A percentile compares a stretch with the other conserved stretches of the same genome.
phyloP scores from a whole-genome alignment of 2,329 filamentous ascomycete genomes.

The Septoria linicola region DNA sequence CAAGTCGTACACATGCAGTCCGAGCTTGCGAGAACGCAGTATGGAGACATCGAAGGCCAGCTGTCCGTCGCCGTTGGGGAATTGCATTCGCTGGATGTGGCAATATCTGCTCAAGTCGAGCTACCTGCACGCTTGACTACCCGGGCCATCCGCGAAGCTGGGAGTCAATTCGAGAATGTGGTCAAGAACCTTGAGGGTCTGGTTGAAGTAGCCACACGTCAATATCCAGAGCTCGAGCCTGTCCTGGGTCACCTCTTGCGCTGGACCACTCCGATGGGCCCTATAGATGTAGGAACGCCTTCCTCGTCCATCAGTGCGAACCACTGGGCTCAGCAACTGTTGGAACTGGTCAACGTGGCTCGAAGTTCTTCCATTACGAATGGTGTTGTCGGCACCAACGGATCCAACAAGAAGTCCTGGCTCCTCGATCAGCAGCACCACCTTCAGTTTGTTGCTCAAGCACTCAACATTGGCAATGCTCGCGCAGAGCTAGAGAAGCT shows the following conservation, averaged over 20 bases:
- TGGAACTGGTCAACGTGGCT: constrained; percentile 9
- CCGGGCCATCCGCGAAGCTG: background rate
- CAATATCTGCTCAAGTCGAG: background rate
- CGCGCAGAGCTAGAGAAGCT: background rate
- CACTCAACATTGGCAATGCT: background rate
- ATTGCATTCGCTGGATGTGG: constrained; percentile 1
- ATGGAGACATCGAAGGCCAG: constrained; percentile 7
- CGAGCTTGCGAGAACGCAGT: constrained; percentile 21
- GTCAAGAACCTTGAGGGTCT: background rate
- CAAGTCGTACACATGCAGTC: constrained; percentile 21
- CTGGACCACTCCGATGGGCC: constrained; percentile 39
- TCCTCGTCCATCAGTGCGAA: background rate
- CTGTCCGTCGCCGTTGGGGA: background rate
- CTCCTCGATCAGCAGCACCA: constrained; percentile 37
- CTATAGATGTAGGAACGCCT: background rate
- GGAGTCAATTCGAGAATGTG: background rate
- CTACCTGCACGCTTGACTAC: constrained; percentile 14
- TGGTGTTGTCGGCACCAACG: constrained; percentile 54
- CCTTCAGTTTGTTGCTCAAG: constrained; percentile 1
- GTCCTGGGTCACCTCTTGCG: constrained; percentile 24
- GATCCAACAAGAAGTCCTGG: constrained; percentile 65
- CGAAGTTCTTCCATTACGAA: constrained; percentile 12
- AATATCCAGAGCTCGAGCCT: constrained; percentile 27
- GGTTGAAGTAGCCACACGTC: background rate
- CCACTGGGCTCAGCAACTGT: constrained; percentile 7